Base-by-base conservation (phyloP, 1,139 yeast species). In the Casaregolazyma lundiana region DNA sequence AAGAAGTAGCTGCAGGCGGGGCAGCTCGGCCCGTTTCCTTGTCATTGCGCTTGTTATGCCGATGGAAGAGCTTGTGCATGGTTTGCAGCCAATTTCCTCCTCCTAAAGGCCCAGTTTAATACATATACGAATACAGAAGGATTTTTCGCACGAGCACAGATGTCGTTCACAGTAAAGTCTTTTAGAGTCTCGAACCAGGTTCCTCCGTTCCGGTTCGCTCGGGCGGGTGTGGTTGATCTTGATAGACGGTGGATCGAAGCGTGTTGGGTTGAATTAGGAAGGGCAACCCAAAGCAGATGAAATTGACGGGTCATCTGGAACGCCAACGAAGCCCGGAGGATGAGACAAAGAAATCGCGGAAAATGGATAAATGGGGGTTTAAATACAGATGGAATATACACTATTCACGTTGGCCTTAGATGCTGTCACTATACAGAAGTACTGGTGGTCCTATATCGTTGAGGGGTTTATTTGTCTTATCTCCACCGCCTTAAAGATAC, bases 101-200 rank as follows among this genome's bases (percentile, higher is more conserved):
- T 26, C 15, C 32, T 15, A 26, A 11, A 26, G 15, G 32, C 15
- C 13, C 32, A 15, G 13, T 9, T 26, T 26, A n/a, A 26, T 26
- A 26, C 32, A 26, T 26, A 26, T 26, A 26, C 32, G 32, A 26
- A 26, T 26, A 26, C 32, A 26, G 32, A 26, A n/a, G 32, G 32
- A 15, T 13, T 26, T 15, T 15, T 15, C 32, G 32, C 32, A 26
- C 3, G 7, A 2, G 3, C 13, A 15, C 13, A 26, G 32, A 26
- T 26, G 11, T 5, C 4, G 32, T 26, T 26, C 13, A 26, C 13
- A 15, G 13, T 26, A 15, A 2, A 7, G 15, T n/a, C 13, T 11
- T 9, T 13, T 15, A 26, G 32, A 26, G 32, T 15, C 32, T 15
- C 32, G 15, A 13, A 13, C 29, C 9, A 24, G 29, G 16, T 26